These are phyloP conservation scores for Lachnellula arida DNA, from an alignment of 2,329 filamentous ascomycete genomes.

Conservation along the genomic window DNA sequence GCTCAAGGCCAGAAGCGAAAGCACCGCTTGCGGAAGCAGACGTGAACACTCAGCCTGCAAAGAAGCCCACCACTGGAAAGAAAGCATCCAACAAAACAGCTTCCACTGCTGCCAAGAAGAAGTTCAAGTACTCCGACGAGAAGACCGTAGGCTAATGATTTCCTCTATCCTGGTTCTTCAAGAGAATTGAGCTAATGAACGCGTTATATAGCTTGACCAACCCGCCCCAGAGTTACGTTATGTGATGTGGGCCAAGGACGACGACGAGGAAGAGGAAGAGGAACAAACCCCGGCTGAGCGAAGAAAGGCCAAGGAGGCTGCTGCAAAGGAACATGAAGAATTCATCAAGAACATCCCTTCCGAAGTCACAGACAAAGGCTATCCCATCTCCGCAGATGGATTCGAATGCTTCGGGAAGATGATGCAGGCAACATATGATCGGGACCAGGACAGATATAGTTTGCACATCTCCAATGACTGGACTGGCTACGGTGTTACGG, in stretches of 20 bases:
- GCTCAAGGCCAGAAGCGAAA: neutral
- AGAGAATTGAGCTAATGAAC: neutral
- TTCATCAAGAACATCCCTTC: neutral
- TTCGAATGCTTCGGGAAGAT: neutral
- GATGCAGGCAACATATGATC: neutral
- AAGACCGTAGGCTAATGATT: neutral
- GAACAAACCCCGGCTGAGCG: neutral
- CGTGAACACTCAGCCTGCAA: neutral
- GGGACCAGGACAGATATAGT: conserved; percentile 1
- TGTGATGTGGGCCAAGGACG: neutral
- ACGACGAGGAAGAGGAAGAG: neutral
- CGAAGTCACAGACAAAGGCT: neutral
- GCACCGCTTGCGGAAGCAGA: neutral
- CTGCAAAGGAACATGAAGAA: neutral
- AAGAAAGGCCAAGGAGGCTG: neutral
- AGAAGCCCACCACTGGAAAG: neutral
- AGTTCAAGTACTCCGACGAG: neutral
- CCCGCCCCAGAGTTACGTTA: neutral
- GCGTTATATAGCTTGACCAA: neutral
- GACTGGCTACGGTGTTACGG: conserved; percentile 1
- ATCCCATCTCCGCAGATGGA: neutral
- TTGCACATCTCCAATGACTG: conserved; percentile 10
- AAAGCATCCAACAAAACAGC: neutral
- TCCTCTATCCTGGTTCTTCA: neutral
- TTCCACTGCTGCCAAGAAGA: neutral